Base-by-base conservation (phyloP, 371 early-diverging fungal genomes). In the Zancudomyces culisetae region DNA sequence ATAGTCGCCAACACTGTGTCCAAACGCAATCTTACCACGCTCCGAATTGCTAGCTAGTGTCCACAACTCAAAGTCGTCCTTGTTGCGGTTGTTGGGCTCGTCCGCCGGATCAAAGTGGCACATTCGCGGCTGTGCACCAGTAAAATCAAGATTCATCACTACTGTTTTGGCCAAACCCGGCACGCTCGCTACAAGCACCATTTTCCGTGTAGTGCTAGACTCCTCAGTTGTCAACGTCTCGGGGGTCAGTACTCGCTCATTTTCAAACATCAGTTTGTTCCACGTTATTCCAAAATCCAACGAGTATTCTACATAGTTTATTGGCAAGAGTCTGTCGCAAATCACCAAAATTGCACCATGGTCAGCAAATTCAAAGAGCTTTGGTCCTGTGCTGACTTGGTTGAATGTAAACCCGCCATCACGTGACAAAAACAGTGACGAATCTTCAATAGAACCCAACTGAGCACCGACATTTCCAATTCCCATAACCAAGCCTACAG, bases 401-500 rank as follows among this genome's bases (percentile, higher is more conserved):
- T 35, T 58, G 87, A 88, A 89, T 0, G 77, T 71, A n/a, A 69
- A 70, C 22, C 90, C 90, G 35, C 80, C 90, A 57, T 89, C 81
- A 0, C 81, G 70, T 0, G 92, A 89, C 63, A 94, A 53, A 64
- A 75, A 95, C 50, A 85, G 84, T 62, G 87, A 75, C 22, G 83
- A 78, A 23, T 81, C 76, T 27, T 63, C 66, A 49, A 90, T 85
- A 4, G 61, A 68, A 0, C 58, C 56, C 15, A 97, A 65, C 6
- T 60, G 56, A 0, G 58, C 39, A 1, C 96, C 98, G 1, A 88
- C 87, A 58, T 85, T 95, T 24, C 95, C 96, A 2, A 93, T 85
- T 21, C 85, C 98, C 40, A 95, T 72, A 70, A 87, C 77, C 42
- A 95, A 57, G 1, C 98, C 98, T 1, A 85, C 79, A 2, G 91